These are phyloP conservation scores for Pichia sp. DNA, from an alignment of 1,139 yeast genomes.

Conservation along the genomic window DNA sequence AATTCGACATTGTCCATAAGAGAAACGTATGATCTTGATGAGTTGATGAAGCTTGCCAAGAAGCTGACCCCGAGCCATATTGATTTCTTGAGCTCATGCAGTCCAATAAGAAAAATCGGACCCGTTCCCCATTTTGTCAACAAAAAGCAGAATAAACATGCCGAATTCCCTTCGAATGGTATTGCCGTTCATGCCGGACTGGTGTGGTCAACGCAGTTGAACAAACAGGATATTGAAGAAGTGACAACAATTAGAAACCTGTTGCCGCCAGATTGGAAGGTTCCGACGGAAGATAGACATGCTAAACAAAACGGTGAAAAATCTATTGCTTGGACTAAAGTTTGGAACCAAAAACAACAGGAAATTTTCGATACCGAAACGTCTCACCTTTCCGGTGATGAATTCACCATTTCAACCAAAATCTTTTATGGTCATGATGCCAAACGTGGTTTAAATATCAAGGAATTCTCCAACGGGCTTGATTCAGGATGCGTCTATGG, in stretches of 20 bases:
- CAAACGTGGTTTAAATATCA: slow-evolving; percentile 58
- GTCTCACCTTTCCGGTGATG: slow-evolving; percentile 6
- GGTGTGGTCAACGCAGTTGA: slow-evolving; percentile 47
- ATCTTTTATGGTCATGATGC: slow-evolving; percentile 93
- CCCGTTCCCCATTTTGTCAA: slow-evolving; percentile 36
- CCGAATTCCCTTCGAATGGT: slow-evolving; percentile 33
- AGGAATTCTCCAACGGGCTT: slow-evolving; percentile 64
- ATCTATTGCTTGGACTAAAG: slow-evolving; percentile 54
- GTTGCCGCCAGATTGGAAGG: slow-evolving; percentile 47
- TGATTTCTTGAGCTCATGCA: slow-evolving; percentile 47
- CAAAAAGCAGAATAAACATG: slow-evolving; percentile 16
- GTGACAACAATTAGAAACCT: slow-evolving; percentile 56
- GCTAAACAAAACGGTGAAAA: slow-evolving; percentile 48
- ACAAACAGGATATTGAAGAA: slow-evolving; percentile 54
- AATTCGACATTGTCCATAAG: slow-evolving; percentile 7
- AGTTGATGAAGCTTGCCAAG: slow-evolving; percentile 54
- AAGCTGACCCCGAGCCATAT: slow-evolving; percentile 54
- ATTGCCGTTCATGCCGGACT: slow-evolving; percentile 77
- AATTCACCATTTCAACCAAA: slow-evolving; percentile 28
- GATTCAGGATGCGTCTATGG: slow-evolving; percentile 84
- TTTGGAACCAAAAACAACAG: slow-evolving; percentile 46
- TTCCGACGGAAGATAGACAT: slow-evolving; percentile 44
- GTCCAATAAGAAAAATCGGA: slow-evolving; percentile 58
- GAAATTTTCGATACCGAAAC: slow-evolving; percentile 10
- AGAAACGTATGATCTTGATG: slow-evolving; percentile 34